Evolutionary conservation across 2,329 filamentous ascomycete species (phyloP), one percentile per base, ranked within the genome.

Genomic region (Diaporthe aspalathi): DNA sequence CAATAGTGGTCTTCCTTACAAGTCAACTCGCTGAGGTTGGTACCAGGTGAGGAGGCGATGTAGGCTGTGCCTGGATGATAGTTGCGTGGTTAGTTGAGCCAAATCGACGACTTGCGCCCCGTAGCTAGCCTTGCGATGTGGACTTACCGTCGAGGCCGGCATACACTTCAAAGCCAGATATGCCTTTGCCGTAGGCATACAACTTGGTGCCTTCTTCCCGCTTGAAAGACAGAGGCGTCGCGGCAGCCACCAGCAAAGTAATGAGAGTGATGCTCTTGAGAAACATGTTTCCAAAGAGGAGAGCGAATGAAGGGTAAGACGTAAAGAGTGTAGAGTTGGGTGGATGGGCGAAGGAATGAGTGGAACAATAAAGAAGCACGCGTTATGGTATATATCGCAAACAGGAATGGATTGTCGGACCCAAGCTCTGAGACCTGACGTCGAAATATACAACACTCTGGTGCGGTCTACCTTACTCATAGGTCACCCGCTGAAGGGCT

Each of bases 111-210:
- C n/a, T 38, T 38, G 35, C 11, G 35, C 5, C 35, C 5, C 11
- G 35, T 38, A 5, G 35, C 35, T 38, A 12, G 35, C 35, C 35
- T 38, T 38, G 35, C 35, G 6, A 7, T 7, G 35, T n/a, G 29
- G 1, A 50, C 70, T 20, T 52, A 72, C 70, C 70, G 32, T 72
- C 17, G 1, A 17, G 14, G 16, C 67, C 70, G 11, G 49, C 56
- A 32, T 27, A 70, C 9, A 72, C 27, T 32, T 65, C 38, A 8
- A 72, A 38, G 5, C 70, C 70, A 14, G 70, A 65, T 22, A 72
- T 72, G 35, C 70, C 70, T 22, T 29, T 66, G 32, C 70, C 70
- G 29, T 72, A 72, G 16, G 67, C 70, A 38, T 72, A 72, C 17
- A 72, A 3, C 7, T 66, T 66, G 22, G 68, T 52, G 24, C 32